Conservation (phyloP, 352 stramenopile genomes). For the Globisporangium megalacanthum region DNA sequence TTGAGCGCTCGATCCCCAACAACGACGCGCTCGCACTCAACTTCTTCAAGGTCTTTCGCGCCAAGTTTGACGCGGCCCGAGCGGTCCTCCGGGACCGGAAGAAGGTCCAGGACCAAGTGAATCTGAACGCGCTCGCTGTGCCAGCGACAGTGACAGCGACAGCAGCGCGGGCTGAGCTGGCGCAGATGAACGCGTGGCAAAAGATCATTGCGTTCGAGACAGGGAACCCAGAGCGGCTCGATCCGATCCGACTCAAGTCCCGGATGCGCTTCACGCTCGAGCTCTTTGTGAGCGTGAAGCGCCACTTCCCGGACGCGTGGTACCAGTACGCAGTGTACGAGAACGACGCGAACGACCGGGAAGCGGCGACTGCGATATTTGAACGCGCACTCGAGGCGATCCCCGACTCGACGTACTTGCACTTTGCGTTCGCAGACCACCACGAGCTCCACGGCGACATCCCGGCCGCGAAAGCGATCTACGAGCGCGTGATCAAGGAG, state of each 20-base stretch:
- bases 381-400: slow-evolving; percentile 72
- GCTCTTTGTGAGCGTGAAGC: slow-evolving; percentile 70
- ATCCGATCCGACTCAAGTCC: slow-evolving; percentile 70
- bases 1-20: slow-evolving; percentile 83
- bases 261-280: slow-evolving; percentile 84
- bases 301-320: slow-evolving; percentile 77
- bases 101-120: slow-evolving; percentile 75
- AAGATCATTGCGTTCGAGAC: slow-evolving; percentile 76
- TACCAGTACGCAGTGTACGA: slow-evolving; percentile 85
- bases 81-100: slow-evolving; percentile 81
- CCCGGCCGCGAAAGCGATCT: slow-evolving; percentile 63
- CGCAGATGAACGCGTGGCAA: slow-evolving; percentile 71
- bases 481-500: slow-evolving; percentile 76
- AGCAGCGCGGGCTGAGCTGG: slow-evolving; percentile 25
- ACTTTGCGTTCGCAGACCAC: slow-evolving; percentile 80
- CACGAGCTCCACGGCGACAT: slow-evolving; percentile 70
- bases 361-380: slow-evolving; percentile 61
- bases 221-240: slow-evolving; percentile 74
- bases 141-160: slow-evolving; percentile 23
- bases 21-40: slow-evolving; percentile 83
- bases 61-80: slow-evolving; percentile 76
- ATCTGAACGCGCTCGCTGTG: slow-evolving; percentile 63
- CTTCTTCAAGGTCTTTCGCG: slow-evolving; percentile 86
- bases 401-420: slow-evolving; percentile 72
- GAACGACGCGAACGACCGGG: slow-evolving; percentile 64